Base-by-base conservation (phyloP, 1,139 yeast species). In the Scheffersomyces insectosa region DNA sequence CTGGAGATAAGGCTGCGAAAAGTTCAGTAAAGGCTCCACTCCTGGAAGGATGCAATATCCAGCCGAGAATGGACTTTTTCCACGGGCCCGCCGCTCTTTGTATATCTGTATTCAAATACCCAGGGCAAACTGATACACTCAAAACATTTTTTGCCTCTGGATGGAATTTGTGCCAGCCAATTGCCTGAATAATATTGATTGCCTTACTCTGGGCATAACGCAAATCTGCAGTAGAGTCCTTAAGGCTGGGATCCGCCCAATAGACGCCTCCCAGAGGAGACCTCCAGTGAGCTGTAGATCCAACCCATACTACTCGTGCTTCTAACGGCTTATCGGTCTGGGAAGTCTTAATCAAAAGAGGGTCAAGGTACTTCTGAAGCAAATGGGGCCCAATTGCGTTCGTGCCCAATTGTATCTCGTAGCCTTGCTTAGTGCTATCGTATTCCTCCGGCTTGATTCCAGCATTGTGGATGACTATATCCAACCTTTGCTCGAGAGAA, bases 201-300 rank as follows among this genome's bases (percentile, higher is more conserved):
- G 80, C 78, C 58, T 80, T 80, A 33, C 79, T 68, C 51, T 77
- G 80, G 1, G 76, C 81, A 50, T 75, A 75, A 16, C 47, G 29
- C 11, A 36, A 40, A 31, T 36, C 32, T 5, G 33, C 20, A 3
- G 47, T 39, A 2, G 48, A 28, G 7, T 52, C 42, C 4, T 50
- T 53, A 32, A 56, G 50, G 32, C 65, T 62, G 20, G 60, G 49
- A 49, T 72, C 68, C 20, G 70, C 70, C 68, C 70, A 74, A 43
- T 68, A 51, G 36, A 76, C 54, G 14, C 80, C 79, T 35, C 67
- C 66, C 43, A 62, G 53, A 12, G 75, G 75, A 2, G 76, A 62
- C 3, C 46, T 31, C 14, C 56, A 42, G 44, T 73, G 79, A 16
- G 68, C 72, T 34, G 61, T 46, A 0, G 83, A 77, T 9, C 77